phyloP scores from a whole-genome alignment of 2,329 filamentous ascomycete genomes.

The Shiraia sp. region DNA sequence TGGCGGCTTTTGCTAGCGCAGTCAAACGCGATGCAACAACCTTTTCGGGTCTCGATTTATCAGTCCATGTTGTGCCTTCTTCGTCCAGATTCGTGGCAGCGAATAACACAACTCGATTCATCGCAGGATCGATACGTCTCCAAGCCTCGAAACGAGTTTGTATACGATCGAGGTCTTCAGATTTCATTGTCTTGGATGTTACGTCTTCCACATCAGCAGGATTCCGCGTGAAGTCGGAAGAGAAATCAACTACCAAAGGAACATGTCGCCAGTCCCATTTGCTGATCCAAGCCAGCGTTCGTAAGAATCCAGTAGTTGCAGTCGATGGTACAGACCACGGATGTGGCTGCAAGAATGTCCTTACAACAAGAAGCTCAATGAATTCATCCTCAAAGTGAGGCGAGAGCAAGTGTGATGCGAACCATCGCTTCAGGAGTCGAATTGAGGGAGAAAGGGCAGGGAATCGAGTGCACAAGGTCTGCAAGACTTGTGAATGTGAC shows the following conservation, averaged over 20 bases:
- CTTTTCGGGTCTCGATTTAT: constrained; percentile 69
- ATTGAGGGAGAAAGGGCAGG: constrained; percentile 80
- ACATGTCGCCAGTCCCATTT: constrained; percentile 91
- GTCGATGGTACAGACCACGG: constrained; percentile 81
- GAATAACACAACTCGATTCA: constrained; percentile 83
- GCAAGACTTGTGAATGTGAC: constrained; percentile 78
- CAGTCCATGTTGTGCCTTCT: constrained; percentile 80
- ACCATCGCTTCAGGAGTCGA: constrained; percentile 87
- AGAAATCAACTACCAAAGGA: constrained; percentile 78
- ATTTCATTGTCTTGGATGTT: constrained; percentile 53
- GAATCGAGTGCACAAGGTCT: constrained; percentile 78
- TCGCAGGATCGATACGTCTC: constrained; percentile 83
- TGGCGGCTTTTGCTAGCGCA: constrained; percentile 74
- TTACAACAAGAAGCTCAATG: constrained; percentile 79
- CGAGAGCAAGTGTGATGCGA: constrained; percentile 77
- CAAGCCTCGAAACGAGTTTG: constrained; percentile 77
- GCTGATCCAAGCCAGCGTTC: constrained; percentile 77
- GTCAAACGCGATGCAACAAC: constrained; percentile 86
- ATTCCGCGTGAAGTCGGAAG: constrained; percentile 36
- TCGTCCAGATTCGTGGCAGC: constrained; percentile 77
- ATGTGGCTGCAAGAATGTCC: constrained; percentile 77
- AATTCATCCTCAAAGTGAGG: constrained; percentile 78
- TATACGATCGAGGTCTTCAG: constrained; percentile 64
- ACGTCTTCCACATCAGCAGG: constrained; percentile 21
- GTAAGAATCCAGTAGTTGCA: constrained; percentile 76